Conservation (phyloP, 2,329 filamentous ascomycete species). For the Diaporthe humulicola region DNA sequence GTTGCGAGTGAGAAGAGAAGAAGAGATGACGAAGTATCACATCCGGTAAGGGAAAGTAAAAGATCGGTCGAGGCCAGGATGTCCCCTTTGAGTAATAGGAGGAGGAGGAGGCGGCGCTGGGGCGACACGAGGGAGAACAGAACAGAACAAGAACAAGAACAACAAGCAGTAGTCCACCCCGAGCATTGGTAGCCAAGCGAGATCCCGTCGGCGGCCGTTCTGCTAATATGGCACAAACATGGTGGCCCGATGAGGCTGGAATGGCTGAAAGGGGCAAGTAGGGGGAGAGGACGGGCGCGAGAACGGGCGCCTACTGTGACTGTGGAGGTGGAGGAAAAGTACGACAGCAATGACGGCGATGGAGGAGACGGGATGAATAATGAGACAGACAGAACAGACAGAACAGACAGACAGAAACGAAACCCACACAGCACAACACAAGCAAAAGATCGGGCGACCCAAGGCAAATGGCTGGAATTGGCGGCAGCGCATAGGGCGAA, state of each 20-base stretch:
- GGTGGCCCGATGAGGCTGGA: conserved; percentile 8
- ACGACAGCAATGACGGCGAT: conserved; percentile 6
- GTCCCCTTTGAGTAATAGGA: conserved; percentile 14
- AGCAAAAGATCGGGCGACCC: conserved; percentile 2
- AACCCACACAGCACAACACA: conserved; percentile 8
- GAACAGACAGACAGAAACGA: conserved; percentile 9
- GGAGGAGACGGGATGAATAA: conserved; percentile 21
- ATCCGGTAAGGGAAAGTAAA: conserved; percentile 32
- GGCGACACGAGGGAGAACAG: background rate
- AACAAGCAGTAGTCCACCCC: background rate
- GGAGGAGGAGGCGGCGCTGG: conserved; percentile 1
- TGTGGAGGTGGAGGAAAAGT: conserved; percentile 16
- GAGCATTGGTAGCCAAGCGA: conserved; percentile 19
- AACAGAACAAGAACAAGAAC: background rate
- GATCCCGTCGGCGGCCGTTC: conserved; percentile 20
- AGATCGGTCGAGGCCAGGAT: conserved; percentile 28
- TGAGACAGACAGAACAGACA: conserved; percentile 16
- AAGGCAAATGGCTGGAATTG: background rate
- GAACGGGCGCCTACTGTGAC: background rate
- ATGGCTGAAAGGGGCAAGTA: background rate
- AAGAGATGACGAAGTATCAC: conserved; percentile 34
- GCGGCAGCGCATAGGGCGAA: background rate
- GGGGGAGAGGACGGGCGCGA: conserved; percentile 1
- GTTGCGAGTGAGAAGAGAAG: conserved; percentile 18
- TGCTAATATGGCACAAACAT: conserved; percentile 34